Evolutionary conservation across 31 red algal genomes (phyloP).

Genomic region (Endocladia muricata): DNA sequence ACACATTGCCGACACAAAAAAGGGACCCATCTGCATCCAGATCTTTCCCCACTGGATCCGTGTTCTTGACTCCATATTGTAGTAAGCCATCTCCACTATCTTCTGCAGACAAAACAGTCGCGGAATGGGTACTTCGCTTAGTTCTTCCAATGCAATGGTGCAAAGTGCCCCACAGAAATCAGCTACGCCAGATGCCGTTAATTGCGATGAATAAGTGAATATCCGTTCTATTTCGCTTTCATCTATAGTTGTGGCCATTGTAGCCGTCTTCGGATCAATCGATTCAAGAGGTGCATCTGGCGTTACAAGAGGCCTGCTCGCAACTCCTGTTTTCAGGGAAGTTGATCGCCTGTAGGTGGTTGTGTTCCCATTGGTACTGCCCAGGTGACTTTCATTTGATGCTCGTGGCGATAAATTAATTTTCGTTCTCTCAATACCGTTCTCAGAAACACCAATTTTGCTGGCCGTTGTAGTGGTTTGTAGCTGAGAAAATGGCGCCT

Average conservation of each 20-base stretch:
- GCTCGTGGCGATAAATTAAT: not conserved
- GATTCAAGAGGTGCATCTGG: not conserved
- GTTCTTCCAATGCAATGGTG: conserved; percentile 75
- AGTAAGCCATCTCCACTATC: conserved; percentile 84
- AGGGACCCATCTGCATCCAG: conserved; percentile 71
- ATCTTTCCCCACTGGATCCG: conserved; percentile 77
- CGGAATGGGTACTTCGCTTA: conserved; percentile 40
- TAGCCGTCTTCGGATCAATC: conserved; percentile 56
- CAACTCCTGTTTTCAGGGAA: not conserved
- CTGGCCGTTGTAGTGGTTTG: not conserved
- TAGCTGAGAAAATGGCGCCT: conserved; percentile 19
- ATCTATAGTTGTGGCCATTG: conserved; percentile 46
- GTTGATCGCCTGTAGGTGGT: conserved; percentile 3
- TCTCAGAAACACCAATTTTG: not conserved
- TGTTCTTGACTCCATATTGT: conserved; percentile 87
- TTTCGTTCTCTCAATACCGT: not conserved
- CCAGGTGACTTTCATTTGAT: not conserved
- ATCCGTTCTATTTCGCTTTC: conserved; percentile 71
- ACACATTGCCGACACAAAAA: conserved; percentile 74
- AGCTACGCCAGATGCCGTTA: conserved; percentile 48
- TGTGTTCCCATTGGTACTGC: not conserved
- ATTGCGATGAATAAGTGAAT: conserved; percentile 45
- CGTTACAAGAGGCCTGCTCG: not conserved
- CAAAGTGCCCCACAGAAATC: conserved; percentile 75
- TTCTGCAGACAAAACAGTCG: conserved; percentile 83